Conservation (phyloP, 2,329 filamentous ascomycete genomes). For the Ceratocystis albifundus region DNA sequence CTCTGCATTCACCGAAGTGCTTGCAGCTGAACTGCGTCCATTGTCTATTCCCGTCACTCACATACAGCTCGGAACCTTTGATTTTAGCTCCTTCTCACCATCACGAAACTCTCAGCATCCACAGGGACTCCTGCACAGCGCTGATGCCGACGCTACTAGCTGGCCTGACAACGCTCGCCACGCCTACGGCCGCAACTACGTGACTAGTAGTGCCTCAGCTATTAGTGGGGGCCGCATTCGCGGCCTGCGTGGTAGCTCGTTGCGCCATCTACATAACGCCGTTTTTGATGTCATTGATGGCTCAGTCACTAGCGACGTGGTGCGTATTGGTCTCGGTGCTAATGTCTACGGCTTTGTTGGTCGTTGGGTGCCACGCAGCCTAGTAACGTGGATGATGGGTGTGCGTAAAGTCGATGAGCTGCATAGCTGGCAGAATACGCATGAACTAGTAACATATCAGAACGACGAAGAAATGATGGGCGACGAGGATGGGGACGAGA, state of each 20-base stretch:
- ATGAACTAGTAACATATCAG: neutral
- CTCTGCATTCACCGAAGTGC: constrained; percentile 70
- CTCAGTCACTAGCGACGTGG: constrained; percentile 47
- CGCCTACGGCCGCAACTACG: constrained; percentile 52
- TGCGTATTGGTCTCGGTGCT: constrained; percentile 76
- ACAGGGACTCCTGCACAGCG: constrained; percentile 34
- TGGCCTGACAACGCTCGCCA: constrained; percentile 53
- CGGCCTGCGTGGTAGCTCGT: constrained; percentile 55
- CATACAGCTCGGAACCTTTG: constrained; percentile 83
- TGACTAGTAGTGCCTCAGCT: constrained; percentile 43
- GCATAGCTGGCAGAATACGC: constrained; percentile 40
- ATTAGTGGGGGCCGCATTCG: constrained; percentile 47
- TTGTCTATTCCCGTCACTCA: constrained; percentile 71
- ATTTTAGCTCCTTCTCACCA: constrained; percentile 57
- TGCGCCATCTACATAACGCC: constrained; percentile 70
- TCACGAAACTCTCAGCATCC: constrained; percentile 28
- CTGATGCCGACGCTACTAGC: constrained; percentile 38
- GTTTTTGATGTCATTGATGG: constrained; percentile 81
- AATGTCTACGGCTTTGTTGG: constrained; percentile 78
- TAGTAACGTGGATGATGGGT: constrained; percentile 93
- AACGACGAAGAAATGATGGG: constrained; percentile 14
- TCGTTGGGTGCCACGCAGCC: constrained; percentile 58
- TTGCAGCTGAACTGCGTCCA: constrained; percentile 66
- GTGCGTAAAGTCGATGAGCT: constrained; percentile 51
- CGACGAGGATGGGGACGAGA: constrained; percentile 17